phyloP scores from a whole-genome alignment of 352 stramenopile species.

The Globisporangium okanoganense region DNA sequence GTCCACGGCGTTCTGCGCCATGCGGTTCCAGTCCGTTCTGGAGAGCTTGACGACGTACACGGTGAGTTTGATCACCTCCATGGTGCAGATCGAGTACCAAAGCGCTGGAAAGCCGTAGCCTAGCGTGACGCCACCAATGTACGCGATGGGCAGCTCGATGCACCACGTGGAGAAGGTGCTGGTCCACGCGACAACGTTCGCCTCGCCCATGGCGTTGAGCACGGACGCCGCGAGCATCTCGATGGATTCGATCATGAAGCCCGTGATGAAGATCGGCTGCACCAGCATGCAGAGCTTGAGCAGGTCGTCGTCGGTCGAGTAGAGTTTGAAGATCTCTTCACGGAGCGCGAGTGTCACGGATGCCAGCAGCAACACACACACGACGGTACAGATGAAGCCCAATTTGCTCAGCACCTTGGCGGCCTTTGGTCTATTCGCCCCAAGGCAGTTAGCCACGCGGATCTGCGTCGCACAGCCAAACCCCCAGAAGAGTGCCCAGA shows the following conservation, averaged over 20 bases:
- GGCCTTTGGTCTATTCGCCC: constrained; percentile 42
- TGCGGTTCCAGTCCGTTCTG: constrained; percentile 34
- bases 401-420: constrained; percentile 57
- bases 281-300: constrained; percentile 30
- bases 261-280: constrained; percentile 41
- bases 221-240: constrained; percentile 41
- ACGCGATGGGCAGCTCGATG: constrained; percentile 42
- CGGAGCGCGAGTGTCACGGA: constrained; percentile 27
- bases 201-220: constrained; percentile 48
- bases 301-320: constrained; percentile 38
- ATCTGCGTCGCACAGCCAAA: no score
- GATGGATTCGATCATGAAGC: constrained; percentile 40
- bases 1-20: constrained; percentile 25
- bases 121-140: constrained; percentile 34
- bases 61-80: constrained; percentile 38
- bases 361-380: constrained; percentile 44
- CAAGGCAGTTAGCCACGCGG: no score
- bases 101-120: constrained; percentile 44
- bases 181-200: constrained; percentile 35
- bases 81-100: constrained; percentile 37
- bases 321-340: constrained; percentile 36
- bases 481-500: constrained; percentile 17
- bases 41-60: constrained; percentile 29
- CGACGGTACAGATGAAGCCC: constrained; percentile 54
- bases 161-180: constrained; percentile 39